Conservation (phyloP, 2,329 filamentous ascomycete species). For the Fusarium sp. region DNA sequence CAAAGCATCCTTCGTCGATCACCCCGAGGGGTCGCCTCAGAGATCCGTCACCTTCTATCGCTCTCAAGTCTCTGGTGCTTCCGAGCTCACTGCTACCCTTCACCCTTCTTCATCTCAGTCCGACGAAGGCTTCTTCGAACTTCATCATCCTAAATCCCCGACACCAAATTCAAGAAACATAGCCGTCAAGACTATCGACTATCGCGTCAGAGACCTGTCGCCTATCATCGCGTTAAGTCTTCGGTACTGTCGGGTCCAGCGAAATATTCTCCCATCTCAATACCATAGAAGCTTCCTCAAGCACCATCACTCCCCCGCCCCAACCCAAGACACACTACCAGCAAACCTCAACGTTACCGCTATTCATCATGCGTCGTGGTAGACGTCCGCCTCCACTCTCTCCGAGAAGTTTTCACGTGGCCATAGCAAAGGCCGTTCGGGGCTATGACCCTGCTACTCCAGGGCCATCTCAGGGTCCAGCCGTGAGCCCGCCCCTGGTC, state of each 20-base stretch:
- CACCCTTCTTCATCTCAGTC: not conserved
- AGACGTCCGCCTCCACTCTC: not conserved
- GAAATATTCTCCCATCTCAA: not conserved
- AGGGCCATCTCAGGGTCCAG: not conserved
- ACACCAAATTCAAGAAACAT: not conserved
- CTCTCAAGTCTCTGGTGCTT: not conserved
- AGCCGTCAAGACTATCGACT: not conserved
- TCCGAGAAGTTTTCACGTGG: slow-evolving; percentile 14
- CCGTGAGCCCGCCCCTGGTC: not conserved
- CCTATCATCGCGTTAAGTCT: not conserved
- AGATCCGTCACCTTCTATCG: not conserved
- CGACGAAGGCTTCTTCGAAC: not conserved
- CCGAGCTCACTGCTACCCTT: no score
- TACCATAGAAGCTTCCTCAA: not conserved
- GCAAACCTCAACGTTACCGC: not conserved
- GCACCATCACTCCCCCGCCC: not conserved
- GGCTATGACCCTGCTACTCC: not conserved
- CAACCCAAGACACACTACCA: not conserved
- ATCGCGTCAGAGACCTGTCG: not conserved
- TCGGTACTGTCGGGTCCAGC: not conserved
- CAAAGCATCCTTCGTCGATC: not conserved
- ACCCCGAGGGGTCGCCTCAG: not conserved
- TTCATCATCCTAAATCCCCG: not conserved
- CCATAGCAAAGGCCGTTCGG: not conserved
- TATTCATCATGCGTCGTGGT: slow-evolving; percentile 1